phyloP scores from a whole-genome alignment of 2,329 filamentous ascomycete genomes.

The Pezicula carpinea region DNA sequence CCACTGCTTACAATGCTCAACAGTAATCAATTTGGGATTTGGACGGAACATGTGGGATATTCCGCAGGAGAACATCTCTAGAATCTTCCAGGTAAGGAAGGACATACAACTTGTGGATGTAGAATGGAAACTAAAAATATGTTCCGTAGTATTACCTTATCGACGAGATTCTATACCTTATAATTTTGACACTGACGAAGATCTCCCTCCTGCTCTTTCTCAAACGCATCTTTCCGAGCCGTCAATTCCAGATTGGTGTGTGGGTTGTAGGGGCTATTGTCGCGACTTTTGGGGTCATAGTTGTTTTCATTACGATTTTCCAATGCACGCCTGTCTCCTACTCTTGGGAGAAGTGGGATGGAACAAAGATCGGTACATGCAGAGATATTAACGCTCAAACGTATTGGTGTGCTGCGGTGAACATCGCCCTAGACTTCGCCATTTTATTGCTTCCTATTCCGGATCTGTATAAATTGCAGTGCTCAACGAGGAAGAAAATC shows the following conservation, averaged over 20 bases:
- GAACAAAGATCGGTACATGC: slow-evolving; percentile 41
- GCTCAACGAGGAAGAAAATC: slow-evolving; percentile 44
- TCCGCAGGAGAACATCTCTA: slow-evolving; percentile 31
- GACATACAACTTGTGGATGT: background rate
- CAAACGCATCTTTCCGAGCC: slow-evolving; percentile 45
- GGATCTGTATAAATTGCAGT: slow-evolving; percentile 36
- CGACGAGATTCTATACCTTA: slow-evolving; percentile 42
- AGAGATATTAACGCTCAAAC: slow-evolving; percentile 43
- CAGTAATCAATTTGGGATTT: background rate
- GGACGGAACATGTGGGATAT: background rate
- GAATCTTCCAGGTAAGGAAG: slow-evolving; percentile 29
- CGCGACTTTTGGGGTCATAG: slow-evolving; percentile 32
- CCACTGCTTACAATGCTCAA: slow-evolving; percentile 25
- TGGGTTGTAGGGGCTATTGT: slow-evolving; percentile 38
- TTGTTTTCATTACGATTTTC: slow-evolving; percentile 36
- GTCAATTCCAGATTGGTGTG: slow-evolving; percentile 34
- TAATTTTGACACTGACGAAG: slow-evolving; percentile 42
- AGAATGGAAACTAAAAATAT: background rate
- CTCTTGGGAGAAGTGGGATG: slow-evolving; percentile 51
- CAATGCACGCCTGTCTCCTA: slow-evolving; percentile 47
- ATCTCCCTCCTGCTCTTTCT: slow-evolving; percentile 51
- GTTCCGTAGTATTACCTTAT: slow-evolving; percentile 35
- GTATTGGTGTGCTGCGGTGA: slow-evolving; percentile 48
- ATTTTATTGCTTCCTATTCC: slow-evolving; percentile 47
- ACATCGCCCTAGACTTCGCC: slow-evolving; percentile 47